Base-by-base conservation (phyloP, 345 rosid genomes). In the Psidium guajava region DNA sequence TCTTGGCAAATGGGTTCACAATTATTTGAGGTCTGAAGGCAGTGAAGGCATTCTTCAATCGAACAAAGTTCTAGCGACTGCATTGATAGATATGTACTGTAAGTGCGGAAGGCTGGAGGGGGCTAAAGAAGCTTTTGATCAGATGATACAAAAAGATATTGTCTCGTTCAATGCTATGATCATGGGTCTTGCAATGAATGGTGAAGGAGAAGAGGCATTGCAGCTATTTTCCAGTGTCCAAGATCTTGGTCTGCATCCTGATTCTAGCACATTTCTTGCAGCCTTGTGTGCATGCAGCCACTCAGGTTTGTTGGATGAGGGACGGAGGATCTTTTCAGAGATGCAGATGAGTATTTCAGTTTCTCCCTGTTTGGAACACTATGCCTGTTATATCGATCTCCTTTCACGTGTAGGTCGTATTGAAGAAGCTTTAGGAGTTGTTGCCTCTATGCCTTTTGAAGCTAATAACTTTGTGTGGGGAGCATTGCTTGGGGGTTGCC, bases 401-500 rank as follows among this genome's bases (percentile, higher is more conserved):
- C 91, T 91, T 56, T 86, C 93, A 20, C 87, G 93, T 32, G 88
- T 82, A 8, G 93, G 91, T 55, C 87, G 28, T 32, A 54, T 91
- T 54, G 90, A 90, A 73, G 93, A 90, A 88, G 93, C 91, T 55
- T 81, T 90, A 28, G 57, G 64, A 47, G 88, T 89, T 75, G 87
- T 83, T 81, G 83, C 80, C 44, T 88, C 91, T 5, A 90, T 91
- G 93, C 90, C 93, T 75, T 90, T 82, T 74, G 85, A 88, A 61
- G 91, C 91, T 53, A 91, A 90, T 58, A 86, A 91, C 74, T 84
- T 90, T 51, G 91, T 91, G 32, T 91, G 93, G 93, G 91, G 93
- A 16, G 87, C 91, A 73, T 80, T 91, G 84, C 92, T 91, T n/a
- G 89, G 91, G 28, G 91, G 93, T 82, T 90, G 91, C 77, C 50